Evolutionary conservation across 345 rosid genomes (phyloP).

Genomic region (Brassica incana): DNA sequence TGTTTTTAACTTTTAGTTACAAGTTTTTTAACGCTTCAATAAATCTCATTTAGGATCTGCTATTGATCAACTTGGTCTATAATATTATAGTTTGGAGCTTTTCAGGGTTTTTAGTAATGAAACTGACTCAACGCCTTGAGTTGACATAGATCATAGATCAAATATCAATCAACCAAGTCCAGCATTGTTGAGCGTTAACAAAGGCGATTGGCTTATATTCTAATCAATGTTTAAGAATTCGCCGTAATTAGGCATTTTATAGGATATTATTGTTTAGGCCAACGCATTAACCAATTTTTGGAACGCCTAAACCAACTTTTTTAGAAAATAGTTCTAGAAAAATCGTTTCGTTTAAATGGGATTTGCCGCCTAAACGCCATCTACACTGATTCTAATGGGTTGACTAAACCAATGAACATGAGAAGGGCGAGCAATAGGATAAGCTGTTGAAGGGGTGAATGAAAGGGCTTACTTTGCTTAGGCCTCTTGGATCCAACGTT

Average conservation of each 20-base stretch:
- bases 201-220: neutral
- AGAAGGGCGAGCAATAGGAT: neutral
- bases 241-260: no score
- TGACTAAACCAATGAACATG: neutral
- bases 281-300: no score
- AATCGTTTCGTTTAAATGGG: no score
- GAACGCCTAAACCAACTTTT: no score
- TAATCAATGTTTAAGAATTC: no score
- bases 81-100: neutral
- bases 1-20: conserved; percentile 27
- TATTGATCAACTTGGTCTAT: conserved; percentile 1
- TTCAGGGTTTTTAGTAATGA: neutral
- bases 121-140: conserved; percentile 8
- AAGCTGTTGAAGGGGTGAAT: neutral
- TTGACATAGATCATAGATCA: conserved; percentile 10
- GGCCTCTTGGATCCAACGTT: conserved; percentile 73
- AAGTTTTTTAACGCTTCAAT: conserved; percentile 13
- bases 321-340: no score
- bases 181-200: conserved; percentile 9
- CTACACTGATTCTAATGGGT: neutral
- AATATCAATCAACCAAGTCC: conserved; percentile 2
- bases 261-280: no score
- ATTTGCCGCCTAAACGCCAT: no score
- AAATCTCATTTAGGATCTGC: neutral
- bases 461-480: conserved; percentile 48